Conservation (phyloP, 2,329 filamentous ascomycete genomes). For the Paramyrothecium sp. region DNA sequence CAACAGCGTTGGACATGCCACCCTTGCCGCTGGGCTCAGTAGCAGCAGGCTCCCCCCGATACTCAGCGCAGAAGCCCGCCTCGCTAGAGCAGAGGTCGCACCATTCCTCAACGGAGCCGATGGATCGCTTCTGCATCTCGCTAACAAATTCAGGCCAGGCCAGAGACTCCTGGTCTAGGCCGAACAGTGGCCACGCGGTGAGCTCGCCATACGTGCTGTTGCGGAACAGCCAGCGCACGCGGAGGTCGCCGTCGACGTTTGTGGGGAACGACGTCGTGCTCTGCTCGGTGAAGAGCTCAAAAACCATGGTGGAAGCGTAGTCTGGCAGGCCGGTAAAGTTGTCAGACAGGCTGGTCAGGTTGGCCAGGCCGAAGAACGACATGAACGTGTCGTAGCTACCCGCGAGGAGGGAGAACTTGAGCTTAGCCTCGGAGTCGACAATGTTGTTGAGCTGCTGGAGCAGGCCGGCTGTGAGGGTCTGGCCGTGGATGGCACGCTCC, state of each 20-base stretch:
- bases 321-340: slow-evolving; percentile 31
- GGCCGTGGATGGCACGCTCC: slow-evolving; percentile 25
- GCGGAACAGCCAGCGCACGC: slow-evolving; percentile 31
- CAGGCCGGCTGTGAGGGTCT: slow-evolving; percentile 27
- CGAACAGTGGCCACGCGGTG: slow-evolving; percentile 27
- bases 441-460: slow-evolving; percentile 29
- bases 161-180: slow-evolving; percentile 21
- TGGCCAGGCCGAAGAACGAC: slow-evolving; percentile 29
- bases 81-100: slow-evolving; percentile 23
- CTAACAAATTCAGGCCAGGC: slow-evolving; percentile 23
- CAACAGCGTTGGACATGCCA: slow-evolving; percentile 29
- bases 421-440: slow-evolving; percentile 22
- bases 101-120: slow-evolving; percentile 27
- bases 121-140: slow-evolving; percentile 24
- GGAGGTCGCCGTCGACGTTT: slow-evolving; percentile 19
- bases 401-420: slow-evolving; percentile 31
- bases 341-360: slow-evolving; percentile 20
- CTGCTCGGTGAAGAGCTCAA: slow-evolving; percentile 29
- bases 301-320: slow-evolving; percentile 33
- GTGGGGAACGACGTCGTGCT: slow-evolving; percentile 21
- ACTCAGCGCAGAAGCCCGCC: slow-evolving; percentile 29
- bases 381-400: slow-evolving; percentile 34
- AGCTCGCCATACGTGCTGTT: slow-evolving; percentile 29
- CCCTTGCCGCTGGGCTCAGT: slow-evolving; percentile 5
- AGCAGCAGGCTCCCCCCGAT: slow-evolving; percentile 9